Percentiles rank a stretch among this genome's conserved stretches.
phyloP scores from a whole-genome alignment of 208 protist genomes.

The Porcisia hertigi region DNA sequence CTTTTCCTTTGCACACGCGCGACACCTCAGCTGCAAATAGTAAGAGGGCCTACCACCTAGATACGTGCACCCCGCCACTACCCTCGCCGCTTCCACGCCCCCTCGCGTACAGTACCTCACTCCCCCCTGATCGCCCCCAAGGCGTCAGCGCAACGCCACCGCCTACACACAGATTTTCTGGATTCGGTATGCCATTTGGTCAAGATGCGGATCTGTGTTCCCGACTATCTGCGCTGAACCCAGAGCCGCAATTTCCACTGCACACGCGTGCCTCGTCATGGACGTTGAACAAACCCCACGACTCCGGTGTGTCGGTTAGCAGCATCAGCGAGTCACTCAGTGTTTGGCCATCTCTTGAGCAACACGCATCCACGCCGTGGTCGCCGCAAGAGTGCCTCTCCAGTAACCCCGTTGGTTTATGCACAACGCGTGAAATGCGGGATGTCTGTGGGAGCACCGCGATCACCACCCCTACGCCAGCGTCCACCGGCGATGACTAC shows the following conservation, averaged over 20 bases:
- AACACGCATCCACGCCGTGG: background rate
- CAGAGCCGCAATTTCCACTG: background rate
- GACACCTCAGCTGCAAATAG: background rate
- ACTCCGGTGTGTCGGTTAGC: constrained; percentile 4
- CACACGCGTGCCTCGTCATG: background rate
- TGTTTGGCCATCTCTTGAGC: background rate
- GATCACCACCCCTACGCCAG: background rate
- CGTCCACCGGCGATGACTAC: background rate
- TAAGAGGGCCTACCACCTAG: background rate
- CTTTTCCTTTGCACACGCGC: background rate
- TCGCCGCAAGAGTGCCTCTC: constrained; percentile 17
- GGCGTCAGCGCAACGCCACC: constrained; percentile 1
- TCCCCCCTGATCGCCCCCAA: background rate
- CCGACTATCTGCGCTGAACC: background rate
- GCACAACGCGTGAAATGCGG: background rate
- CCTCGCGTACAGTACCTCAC: background rate
- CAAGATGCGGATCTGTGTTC: background rate
- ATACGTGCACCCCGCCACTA: background rate
- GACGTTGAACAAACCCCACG: background rate
- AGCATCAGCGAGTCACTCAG: background rate
- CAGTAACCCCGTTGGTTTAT: background rate
- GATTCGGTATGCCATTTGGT: background rate
- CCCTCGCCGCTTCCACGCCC: background rate
- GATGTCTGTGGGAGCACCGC: background rate
- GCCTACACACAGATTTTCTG: background rate